A percentile compares a stretch with the other conserved stretches of the same genome.
Evolutionary conservation across 768 basidiomycete species (phyloP).

Genomic region (Pleurotus tuber-regium): DNA sequence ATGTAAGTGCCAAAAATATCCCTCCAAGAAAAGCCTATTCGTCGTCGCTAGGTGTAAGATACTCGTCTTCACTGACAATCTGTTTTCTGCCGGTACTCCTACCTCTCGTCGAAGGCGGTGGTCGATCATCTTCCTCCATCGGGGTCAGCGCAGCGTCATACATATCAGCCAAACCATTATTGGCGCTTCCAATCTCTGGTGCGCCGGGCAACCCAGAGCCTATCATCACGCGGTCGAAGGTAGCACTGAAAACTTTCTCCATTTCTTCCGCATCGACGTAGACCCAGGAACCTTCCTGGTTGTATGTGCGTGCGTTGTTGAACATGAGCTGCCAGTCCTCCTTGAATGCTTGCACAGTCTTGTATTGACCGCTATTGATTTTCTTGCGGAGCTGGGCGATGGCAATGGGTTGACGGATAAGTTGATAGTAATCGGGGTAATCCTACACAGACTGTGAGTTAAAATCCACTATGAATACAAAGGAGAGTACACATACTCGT

Average conservation of each 20-base stretch:
- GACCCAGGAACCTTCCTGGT: slow-evolving; percentile 93
- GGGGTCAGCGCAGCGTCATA: slow-evolving; percentile 73
- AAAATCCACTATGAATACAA: slow-evolving; percentile 4
- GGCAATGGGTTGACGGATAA: slow-evolving; percentile 87
- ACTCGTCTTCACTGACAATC: slow-evolving; percentile 72
- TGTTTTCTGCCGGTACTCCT: slow-evolving; percentile 65
- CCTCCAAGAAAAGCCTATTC: slow-evolving; percentile 32
- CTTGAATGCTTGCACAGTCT: slow-evolving; percentile 66
- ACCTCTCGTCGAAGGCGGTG: slow-evolving; percentile 48
- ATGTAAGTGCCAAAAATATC: background rate
- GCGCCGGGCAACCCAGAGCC: slow-evolving; percentile 79
- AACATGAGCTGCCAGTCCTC: slow-evolving; percentile 92
- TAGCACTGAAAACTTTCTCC: slow-evolving; percentile 81
- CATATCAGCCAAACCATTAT: slow-evolving; percentile 14
- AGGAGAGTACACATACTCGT: slow-evolving; percentile 42
- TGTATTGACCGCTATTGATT: slow-evolving; percentile 62
- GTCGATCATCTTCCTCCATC: slow-evolving; percentile 79
- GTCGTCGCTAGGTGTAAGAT: slow-evolving; percentile 75
- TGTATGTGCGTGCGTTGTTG: slow-evolving; percentile 89
- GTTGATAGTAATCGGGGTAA: slow-evolving; percentile 90
- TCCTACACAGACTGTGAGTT: slow-evolving; percentile 44
- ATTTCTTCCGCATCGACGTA: slow-evolving; percentile 93
- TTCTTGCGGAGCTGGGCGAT: slow-evolving; percentile 85
- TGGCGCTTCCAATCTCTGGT: slow-evolving; percentile 30
- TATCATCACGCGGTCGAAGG: slow-evolving; percentile 60